Conservation (phyloP, 768 basidiomycete genomes). For the Tricholoma hemisulphureum region DNA sequence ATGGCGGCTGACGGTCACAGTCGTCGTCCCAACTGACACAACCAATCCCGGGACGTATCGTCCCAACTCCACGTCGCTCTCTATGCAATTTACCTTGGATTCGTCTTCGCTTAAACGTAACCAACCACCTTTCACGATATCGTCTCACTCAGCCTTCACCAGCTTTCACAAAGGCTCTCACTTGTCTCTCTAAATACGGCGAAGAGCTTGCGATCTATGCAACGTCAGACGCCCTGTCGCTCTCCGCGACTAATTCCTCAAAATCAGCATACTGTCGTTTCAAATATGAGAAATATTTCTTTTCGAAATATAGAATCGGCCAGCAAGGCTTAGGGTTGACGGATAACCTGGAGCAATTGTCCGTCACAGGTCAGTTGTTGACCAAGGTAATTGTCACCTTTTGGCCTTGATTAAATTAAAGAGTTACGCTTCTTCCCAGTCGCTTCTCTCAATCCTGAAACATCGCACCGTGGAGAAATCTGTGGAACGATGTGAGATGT, state of each 20-base stretch:
- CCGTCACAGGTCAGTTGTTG: conserved; percentile 63
- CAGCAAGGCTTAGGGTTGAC: conserved; percentile 15
- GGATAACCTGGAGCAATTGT: conserved; percentile 37
- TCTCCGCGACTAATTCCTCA: conserved; percentile 78
- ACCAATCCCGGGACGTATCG: too few species aligned
- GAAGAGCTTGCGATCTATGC: conserved; percentile 76
- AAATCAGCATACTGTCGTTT: conserved; percentile 82
- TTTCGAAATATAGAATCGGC: conserved; percentile 59
- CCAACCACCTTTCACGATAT: conserved; percentile 13
- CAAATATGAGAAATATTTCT: conserved; percentile 66
- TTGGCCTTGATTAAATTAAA: too few species aligned
- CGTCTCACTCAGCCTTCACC: conserved; percentile 15
- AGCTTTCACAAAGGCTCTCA: conserved; percentile 76
- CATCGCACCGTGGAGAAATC: conserved; percentile 74
- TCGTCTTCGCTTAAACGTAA: conserved; percentile 53
- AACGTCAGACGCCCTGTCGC: conserved; percentile 52
- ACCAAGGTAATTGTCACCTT: conserved; percentile 50
- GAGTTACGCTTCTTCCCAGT: conserved; percentile 36
- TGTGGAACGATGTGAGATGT: conserved; percentile 74
- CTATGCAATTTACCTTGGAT: conserved; percentile 71
- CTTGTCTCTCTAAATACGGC: conserved; percentile 79
- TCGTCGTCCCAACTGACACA: too few species aligned
- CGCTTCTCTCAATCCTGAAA: conserved; percentile 70
- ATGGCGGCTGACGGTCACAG: background rate
- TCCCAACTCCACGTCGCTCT: background rate